Percentiles rank a stretch among this genome's conserved stretches.
These are phyloP conservation scores for Selenicereus undatus DNA, from an alignment of 148 eudicot genomes.

Conservation along the genomic window DNA sequence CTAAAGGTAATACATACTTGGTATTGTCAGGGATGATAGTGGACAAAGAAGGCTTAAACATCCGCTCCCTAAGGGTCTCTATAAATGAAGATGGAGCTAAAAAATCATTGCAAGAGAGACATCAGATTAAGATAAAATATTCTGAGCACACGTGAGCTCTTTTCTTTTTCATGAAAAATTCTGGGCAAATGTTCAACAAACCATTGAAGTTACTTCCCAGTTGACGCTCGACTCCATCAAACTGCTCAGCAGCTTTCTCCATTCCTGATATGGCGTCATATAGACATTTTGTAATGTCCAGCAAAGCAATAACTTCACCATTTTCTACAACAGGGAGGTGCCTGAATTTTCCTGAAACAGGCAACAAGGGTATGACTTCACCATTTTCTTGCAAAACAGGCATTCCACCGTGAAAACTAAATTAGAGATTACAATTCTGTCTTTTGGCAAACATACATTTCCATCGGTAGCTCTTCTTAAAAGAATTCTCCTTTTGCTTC, in stretches of 20 bases:
- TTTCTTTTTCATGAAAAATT: neutral
- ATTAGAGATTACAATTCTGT: neutral
- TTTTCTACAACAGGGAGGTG: constrained; percentile 99
- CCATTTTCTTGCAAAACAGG: neutral
- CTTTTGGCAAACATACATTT: neutral
- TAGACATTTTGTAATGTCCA: constrained; percentile 96
- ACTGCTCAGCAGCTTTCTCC: constrained; percentile 98
- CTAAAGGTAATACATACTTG: constrained; percentile 44
- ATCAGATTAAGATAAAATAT: neutral
- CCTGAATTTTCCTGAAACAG: constrained; percentile 74
- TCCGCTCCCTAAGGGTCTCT: constrained; percentile 86
- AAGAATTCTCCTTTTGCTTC: neutral
- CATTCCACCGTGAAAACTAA: neutral
- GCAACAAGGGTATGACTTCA: neutral
- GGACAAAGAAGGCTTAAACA: constrained; percentile 94
- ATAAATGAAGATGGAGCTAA: constrained; percentile 85
- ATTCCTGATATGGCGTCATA: constrained; percentile 94
- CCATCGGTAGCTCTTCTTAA: neutral
- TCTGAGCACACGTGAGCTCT: neutral
- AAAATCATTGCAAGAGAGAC: constrained; percentile 7
- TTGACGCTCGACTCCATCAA: constrained; percentile 92
- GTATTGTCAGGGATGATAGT: constrained; percentile 64
- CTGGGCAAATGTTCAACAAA: constrained; percentile 28
- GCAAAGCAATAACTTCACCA: constrained; percentile 91
- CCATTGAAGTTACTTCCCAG: constrained; percentile 82